These are phyloP conservation scores for Ilyonectria destructans DNA, from an alignment of 2,329 filamentous ascomycete genomes.

Conservation along the genomic window DNA sequence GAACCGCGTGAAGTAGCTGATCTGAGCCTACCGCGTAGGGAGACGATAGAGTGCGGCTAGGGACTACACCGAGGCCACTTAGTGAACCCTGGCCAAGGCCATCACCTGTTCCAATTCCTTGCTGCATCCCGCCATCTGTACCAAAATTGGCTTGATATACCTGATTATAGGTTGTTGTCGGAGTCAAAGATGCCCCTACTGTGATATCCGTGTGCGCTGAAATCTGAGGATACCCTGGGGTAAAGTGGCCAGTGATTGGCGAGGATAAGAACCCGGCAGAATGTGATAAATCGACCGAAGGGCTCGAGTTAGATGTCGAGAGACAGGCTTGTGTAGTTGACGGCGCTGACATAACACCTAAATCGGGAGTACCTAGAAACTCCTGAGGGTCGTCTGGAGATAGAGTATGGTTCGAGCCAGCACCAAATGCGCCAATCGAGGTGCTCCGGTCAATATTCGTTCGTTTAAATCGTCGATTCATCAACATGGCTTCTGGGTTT, in stretches of 20 bases:
- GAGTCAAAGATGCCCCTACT: not conserved
- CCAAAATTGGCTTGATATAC: constrained; percentile 2
- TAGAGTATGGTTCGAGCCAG: constrained; percentile 9
- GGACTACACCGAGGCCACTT: not conserved
- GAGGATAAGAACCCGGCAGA: constrained; percentile 15
- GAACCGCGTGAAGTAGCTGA: not conserved
- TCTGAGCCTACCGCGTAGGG: constrained; percentile 2
- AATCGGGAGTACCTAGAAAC: constrained; percentile 1
- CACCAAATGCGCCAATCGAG: constrained; percentile 36
- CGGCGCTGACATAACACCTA: constrained; percentile 4
- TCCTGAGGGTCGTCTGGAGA: constrained; percentile 15
- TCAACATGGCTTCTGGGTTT: constrained; percentile 29
- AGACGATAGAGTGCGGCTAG: not conserved
- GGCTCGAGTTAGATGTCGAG: constrained; percentile 20
- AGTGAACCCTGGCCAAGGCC: constrained; percentile 3
- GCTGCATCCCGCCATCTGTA: not conserved
- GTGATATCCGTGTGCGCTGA: not conserved
- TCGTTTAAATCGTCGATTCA: constrained; percentile 42
- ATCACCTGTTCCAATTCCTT: not conserved
- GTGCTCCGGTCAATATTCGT: constrained; percentile 40
- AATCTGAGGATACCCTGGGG: constrained; percentile 4
- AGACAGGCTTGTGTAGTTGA: not conserved
- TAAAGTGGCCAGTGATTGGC: constrained; percentile 9
- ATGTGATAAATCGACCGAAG: constrained; percentile 22
- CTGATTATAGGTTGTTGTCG: not conserved